Conservation (phyloP, 768 basidiomycete species). For the Leccinum rimulosum region DNA sequence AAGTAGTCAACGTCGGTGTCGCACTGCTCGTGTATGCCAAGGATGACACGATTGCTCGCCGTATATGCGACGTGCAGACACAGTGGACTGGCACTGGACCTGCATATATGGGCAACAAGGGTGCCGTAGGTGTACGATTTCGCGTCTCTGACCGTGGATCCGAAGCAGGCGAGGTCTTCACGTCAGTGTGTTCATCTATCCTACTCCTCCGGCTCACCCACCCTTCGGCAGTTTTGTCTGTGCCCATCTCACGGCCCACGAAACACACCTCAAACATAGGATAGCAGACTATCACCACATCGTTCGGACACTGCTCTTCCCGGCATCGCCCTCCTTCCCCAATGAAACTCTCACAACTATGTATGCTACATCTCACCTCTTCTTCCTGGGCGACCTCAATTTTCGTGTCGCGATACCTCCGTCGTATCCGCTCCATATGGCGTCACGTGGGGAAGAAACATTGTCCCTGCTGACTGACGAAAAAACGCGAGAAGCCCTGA, state of each 20-base stretch:
- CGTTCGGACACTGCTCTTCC: conserved; percentile 76
- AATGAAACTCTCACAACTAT: conserved; percentile 53
- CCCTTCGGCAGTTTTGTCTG: conserved; percentile 70
- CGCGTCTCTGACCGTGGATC: conserved; percentile 58
- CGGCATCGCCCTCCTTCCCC: conserved; percentile 43
- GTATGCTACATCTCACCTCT: conserved; percentile 85
- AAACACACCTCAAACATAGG: conserved; percentile 58
- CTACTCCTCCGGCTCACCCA: conserved; percentile 2
- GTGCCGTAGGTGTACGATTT: conserved; percentile 87
- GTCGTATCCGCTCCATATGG: conserved; percentile 44
- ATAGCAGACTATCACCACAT: conserved; percentile 82
- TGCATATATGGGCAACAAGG: conserved; percentile 90
- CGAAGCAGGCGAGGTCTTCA: conserved; percentile 70
- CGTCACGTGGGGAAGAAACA: conserved; percentile 36
- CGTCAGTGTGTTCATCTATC: conserved; percentile 50
- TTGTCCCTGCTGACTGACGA: conserved; percentile 45
- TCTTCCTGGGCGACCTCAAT: conserved; percentile 93
- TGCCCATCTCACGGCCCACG: conserved; percentile 88
- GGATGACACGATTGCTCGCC: conserved; percentile 62
- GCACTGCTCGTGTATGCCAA: conserved; percentile 85
- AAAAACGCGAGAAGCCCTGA: conserved; percentile 54
- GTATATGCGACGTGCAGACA: conserved; percentile 64
- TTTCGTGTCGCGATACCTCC: conserved; percentile 74
- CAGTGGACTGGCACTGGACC: conserved; percentile 75
- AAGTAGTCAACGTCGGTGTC: conserved; percentile 82